phyloP scores from a whole-genome alignment of 345 rosid genomes.

The Sonneratia caseolaris region DNA sequence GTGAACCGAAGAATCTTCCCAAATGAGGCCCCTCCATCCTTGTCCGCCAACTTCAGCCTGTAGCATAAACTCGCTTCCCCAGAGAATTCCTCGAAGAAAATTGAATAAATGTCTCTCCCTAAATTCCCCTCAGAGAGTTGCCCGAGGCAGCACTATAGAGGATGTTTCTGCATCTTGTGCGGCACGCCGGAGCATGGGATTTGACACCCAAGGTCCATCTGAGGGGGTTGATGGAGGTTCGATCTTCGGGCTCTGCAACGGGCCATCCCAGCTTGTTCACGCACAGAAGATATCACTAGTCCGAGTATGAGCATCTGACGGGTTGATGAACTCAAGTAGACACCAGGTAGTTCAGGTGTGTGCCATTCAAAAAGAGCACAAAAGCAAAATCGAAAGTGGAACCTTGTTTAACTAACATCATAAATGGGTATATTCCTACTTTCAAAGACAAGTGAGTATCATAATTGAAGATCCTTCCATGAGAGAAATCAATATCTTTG shows the following conservation, averaged over 20 bases:
- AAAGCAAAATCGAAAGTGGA: background rate
- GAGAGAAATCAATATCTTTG: too few species aligned
- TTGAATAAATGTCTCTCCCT: constrained; percentile 3
- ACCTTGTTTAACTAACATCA: background rate
- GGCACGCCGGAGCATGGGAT: background rate
- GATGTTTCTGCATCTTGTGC: background rate
- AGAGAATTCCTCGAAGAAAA: background rate
- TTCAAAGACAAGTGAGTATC: too few species aligned
- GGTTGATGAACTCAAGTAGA: background rate
- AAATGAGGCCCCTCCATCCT: background rate
- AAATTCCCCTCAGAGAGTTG: background rate
- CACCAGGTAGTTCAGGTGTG: background rate
- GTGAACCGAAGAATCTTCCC: background rate
- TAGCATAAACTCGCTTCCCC: background rate
- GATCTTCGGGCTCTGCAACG: constrained; percentile 5
- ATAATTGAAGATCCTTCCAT: too few species aligned
- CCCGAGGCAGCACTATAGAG: background rate
- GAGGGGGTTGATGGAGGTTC: background rate
- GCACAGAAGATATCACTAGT: constrained; percentile 5
- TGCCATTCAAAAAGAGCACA: background rate
- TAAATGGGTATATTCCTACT: too few species aligned
- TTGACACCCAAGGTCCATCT: background rate
- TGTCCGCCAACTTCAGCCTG: background rate
- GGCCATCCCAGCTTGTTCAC: constrained; percentile 11
- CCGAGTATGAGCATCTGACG: background rate